Evolutionary conservation across 176 grass and related monocot species (phyloP).

Genomic region (Musa itinerans): DNA sequence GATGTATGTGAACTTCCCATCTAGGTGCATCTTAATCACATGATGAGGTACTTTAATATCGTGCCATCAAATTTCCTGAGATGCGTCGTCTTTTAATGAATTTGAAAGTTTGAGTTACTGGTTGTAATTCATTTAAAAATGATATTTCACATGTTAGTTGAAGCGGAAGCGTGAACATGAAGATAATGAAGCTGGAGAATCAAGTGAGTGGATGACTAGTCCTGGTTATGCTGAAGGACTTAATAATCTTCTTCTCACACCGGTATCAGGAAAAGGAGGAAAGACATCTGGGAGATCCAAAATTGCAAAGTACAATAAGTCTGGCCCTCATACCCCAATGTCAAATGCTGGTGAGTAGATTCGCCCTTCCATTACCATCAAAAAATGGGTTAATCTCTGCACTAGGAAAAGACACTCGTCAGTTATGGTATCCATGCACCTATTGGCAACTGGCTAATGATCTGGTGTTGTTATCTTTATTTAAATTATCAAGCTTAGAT

Average conservation of each 20-base stretch:
- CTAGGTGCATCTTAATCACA: background rate
- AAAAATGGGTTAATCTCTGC: background rate
- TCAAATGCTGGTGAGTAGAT: slow-evolving; percentile 36
- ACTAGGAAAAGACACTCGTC: background rate
- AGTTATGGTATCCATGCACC: background rate
- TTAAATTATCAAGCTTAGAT: too few species aligned
- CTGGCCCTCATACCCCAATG: slow-evolving; percentile 54
- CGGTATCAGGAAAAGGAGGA: slow-evolving; percentile 47
- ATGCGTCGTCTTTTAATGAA: background rate
- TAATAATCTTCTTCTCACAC: slow-evolving; percentile 41
- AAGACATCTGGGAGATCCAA: slow-evolving; percentile 39
- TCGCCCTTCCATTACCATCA: background rate
- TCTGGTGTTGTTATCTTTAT: background rate
- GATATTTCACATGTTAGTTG: slow-evolving; percentile 32
- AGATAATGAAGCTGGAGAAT: slow-evolving; percentile 38
- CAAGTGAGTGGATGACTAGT: slow-evolving; percentile 48
- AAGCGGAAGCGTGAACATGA: slow-evolving; percentile 40
- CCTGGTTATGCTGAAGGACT: slow-evolving; percentile 41
- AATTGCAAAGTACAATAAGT: slow-evolving; percentile 40
- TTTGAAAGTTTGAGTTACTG: background rate
- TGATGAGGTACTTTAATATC: background rate
- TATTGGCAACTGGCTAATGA: background rate
- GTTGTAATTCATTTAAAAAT: background rate
- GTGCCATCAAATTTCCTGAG: background rate
- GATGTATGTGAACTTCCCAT: too few species aligned